phyloP scores from a whole-genome alignment of 75 land plant species.

The Picea glauca region DNA sequence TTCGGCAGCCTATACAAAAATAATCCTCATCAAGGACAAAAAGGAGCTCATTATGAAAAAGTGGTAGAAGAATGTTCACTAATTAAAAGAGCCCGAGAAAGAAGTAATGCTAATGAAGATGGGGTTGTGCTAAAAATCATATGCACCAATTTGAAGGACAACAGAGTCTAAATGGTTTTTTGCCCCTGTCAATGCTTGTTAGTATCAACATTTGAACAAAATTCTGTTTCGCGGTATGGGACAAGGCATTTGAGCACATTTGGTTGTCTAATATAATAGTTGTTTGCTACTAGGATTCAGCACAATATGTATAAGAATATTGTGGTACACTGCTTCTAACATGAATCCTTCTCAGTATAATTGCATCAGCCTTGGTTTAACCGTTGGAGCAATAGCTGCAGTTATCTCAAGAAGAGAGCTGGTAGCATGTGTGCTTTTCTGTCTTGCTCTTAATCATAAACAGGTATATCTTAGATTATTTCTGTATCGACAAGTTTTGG shows the following conservation, averaged over 20 bases:
- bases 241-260: not conserved
- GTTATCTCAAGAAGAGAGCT: conserved; percentile 57
- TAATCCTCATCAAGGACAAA: too few species aligned
- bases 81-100: not conserved
- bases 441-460: conserved; percentile 91
- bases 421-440: conserved; percentile 61
- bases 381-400: conserved; percentile 82
- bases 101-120: not conserved
- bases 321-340: not conserved
- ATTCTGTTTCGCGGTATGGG: conserved; percentile 2
- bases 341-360: conserved; percentile 56
- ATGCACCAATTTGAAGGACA: not conserved
- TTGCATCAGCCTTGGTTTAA: conserved; percentile 91
- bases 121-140: not conserved
- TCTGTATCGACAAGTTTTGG: not conserved
- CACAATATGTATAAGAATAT: not conserved
- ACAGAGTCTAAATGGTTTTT: not conserved
- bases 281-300: not conserved
- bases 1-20: conserved; percentile 2
- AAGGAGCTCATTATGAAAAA: too few species aligned
- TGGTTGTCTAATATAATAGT: not conserved
- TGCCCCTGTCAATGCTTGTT: not conserved
- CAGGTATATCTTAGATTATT: conserved; percentile 45
- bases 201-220: conserved; percentile 3
- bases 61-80: not conserved